Evolutionary conservation across 305 asterid species (phyloP), one percentile per base, ranked within the genome.

Genomic region (Rubia balearica): DNA sequence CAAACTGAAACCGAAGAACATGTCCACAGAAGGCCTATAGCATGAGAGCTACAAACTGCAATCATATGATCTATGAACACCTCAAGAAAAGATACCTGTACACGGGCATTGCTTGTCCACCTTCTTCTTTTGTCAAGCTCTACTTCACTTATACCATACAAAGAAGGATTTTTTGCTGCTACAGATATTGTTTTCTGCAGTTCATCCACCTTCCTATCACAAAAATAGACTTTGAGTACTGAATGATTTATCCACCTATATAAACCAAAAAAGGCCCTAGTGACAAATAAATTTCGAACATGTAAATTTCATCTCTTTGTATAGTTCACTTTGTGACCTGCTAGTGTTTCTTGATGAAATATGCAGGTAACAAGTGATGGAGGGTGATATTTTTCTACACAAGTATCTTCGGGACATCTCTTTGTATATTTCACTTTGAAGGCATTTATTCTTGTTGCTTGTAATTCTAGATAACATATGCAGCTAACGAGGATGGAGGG

Each of bases 71-170:
- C 19, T 27, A 38, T 49, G 67, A 61, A 64, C 33, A 36, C 46
- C 8, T 49, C 8, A 57, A 49, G 40, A 71, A 74, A 27, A 27
- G 73, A 73, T 81, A 94, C 99, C 96, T 94, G 98, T 60, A 80
- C 74, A 27, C 87, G 96, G 76, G 99, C 96, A 84, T 84, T 88
- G 84, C 84, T 85, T 68, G 96, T 94, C 98, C 99, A 94, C 81
- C 89, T 87, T 79, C 90, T 88, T 78, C 98, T 77, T 70, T 82
- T 89, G 72, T 85, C 96, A 68, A 93, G 96, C 85, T 93, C 98
- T 45, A 65, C 81, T 64, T 89, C 88, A 79, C 80, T 80, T 53
- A 85, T 85, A 74, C 97, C 92, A 81, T 88, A 93, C 74, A 78
- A 73, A 68, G 90, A 57, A 74, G 96, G 98, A 79, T 93, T 88